phyloP scores from a whole-genome alignment of 805 yeast genomes.

The Suhomyces kilbournensis region DNA sequence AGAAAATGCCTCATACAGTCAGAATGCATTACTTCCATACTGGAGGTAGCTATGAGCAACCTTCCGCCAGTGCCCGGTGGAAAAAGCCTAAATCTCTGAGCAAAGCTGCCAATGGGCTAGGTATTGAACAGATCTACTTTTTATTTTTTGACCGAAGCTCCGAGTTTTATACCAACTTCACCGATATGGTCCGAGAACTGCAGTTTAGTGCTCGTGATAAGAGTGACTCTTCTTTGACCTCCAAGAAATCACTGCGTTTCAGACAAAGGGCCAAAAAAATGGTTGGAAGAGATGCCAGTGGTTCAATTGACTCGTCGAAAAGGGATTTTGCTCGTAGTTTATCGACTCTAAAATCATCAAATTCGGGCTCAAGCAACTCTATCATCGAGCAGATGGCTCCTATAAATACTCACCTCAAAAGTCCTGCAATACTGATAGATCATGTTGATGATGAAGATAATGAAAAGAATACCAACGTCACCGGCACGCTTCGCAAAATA shows the following conservation, averaged over 20 bases:
- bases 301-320: not conserved
- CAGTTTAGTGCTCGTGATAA: constrained; percentile 3
- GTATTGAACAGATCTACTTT: constrained; percentile 64
- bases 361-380: constrained; percentile 3
- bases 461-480: not conserved
- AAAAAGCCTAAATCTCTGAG: constrained; percentile 1
- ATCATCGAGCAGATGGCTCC: constrained; percentile 14
- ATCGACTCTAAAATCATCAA: constrained; percentile 14
- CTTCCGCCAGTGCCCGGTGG: not conserved
- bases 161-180: constrained; percentile 40
- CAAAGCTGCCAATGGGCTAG: not conserved
- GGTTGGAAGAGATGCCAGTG: constrained; percentile 4
- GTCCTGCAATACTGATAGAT: not conserved
- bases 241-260: not conserved
- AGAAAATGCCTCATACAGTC: constrained; percentile 33
- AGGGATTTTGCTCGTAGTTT: constrained; percentile 8
- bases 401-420: constrained; percentile 8
- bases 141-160: constrained; percentile 58
- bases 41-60: constrained; percentile 3
- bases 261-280: constrained; percentile 9
- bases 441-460: not conserved
- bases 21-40: constrained; percentile 51
- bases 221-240: constrained; percentile 3
- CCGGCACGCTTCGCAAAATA: constrained; percentile 12
- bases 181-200: constrained; percentile 20